Base-by-base conservation (phyloP, 805 yeast species). In the Cyberlindnera meyerae region DNA sequence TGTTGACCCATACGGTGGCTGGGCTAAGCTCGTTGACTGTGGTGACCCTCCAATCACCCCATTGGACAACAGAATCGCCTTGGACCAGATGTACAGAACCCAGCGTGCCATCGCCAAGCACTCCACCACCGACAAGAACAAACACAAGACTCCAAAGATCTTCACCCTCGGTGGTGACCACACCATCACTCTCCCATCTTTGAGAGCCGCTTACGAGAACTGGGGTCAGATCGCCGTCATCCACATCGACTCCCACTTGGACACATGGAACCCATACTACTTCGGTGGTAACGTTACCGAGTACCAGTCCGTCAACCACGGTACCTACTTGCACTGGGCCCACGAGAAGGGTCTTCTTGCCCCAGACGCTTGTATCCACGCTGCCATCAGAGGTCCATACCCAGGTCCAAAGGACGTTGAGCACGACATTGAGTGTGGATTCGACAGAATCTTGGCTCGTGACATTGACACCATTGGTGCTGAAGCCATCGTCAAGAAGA, bases 241-340 rank as follows among this genome's bases (percentile, higher is more conserved):
- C 51, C 75, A 79, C 52, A 78, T 79, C 44, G 87, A 79, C 52
- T 68, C 81, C 18, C 87, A 79, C 54, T 67, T 79, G 29, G 87
- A 80, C 57, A 79, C 86, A 3, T 79, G 85, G 82, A 68, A 71
- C 45, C 87, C 87, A 5, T 55, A 63, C 34, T 71, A 68, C 14
- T 61, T 78, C 24, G 85, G 85, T 9, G 86, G 85, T 4, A 80
- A 76, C 6, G 57, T 78, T 17, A 62, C 79, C 11, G 65, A 71
- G 45, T 79, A 80, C 50, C 73, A 77, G 61, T 60, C 66, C 18
- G 54, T 76, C 39, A 80, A 79, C 49, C 86, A 80, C 53, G 87
- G 86, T 5, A 79, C 87, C 0, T 79, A 78, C 44, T 60, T 80
- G 29, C 85, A 79, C 54, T 79, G 75, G 57, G 87, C 87, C 1